Evolutionary conservation across 2,329 filamentous ascomycete species (phyloP), one percentile per base, ranked within the genome.

Genomic region (Alternaria consortialis): DNA sequence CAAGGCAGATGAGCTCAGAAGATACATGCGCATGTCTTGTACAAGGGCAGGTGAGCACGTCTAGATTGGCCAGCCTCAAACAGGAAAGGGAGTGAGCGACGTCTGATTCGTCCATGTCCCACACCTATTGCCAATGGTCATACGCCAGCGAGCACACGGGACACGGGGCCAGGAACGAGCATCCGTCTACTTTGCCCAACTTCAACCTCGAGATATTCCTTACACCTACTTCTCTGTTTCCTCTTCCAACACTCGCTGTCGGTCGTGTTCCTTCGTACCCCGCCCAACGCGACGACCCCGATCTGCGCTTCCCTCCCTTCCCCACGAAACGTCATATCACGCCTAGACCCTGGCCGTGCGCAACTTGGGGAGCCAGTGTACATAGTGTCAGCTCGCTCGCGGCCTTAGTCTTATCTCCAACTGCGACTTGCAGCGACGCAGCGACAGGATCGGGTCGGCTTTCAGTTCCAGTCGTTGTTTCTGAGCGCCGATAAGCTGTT

Each of bases 101-200:
- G 39, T 64, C 57, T 75, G 71, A 76, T 74, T 74, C 65, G 71
- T 61, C 64, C 62, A 65, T 63, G 51, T 44, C 47, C 61, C 60
- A 53, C 67, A 58, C 63, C 64, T 63, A 70, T 67, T 67, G 69
- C 69, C 61, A 61, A 68, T 67, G 62, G 65, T 66, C 65, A 67
- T 68, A 65, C 63, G 66, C 66, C 67, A 69, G 56, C 13, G 46
- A 50, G 31, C 65, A 66, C 66, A 73, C 65, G 68, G 63, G 68
- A 60, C 64, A 61, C 58, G 58, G 54, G 58, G 48, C 48, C 66
- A 72, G 62, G 66, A 66, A 67, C 62, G 56, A 53, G 50, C 57
- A 62, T 46, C 57, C 59, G 56, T 68, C 53, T 55, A 62, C 65
- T 51, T 66, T 62, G 34, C 53, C 60, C 57, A 59, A 44, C 53